phyloP scores from a whole-genome alignment of 192 early-diverging fungal genomes.

The Funneliformis geosporum region DNA sequence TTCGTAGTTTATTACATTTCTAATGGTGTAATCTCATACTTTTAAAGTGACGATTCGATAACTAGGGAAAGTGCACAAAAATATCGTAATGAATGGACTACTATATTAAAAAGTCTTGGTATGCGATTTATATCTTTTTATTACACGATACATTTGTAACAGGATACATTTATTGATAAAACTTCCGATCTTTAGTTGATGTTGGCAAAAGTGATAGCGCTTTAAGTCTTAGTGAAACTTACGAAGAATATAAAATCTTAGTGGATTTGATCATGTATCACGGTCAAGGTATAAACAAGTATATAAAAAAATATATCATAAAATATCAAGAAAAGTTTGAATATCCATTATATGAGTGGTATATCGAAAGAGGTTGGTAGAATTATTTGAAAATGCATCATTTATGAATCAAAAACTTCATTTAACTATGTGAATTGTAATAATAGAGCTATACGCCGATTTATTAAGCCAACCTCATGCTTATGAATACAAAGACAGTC shows the following conservation, averaged over 20 bases:
- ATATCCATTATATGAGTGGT: constrained; percentile 28
- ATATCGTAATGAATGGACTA: constrained; percentile 6
- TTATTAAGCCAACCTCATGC: constrained; percentile 5
- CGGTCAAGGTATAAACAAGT: background rate
- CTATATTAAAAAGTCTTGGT: constrained; percentile 23
- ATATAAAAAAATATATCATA: constrained; percentile 10
- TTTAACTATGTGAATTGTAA: background rate
- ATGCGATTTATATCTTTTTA: background rate
- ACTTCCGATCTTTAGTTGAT: background rate
- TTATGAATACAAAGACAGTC: background rate
- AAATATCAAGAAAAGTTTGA: constrained; percentile 33
- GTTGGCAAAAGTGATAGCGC: constrained; percentile 19
- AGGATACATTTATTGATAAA: background rate
- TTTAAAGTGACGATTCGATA: constrained; percentile 8
- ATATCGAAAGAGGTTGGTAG: constrained; percentile 29
- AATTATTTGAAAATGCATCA: background rate
- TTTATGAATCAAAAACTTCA: background rate
- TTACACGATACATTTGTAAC: background rate
- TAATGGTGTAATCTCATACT: background rate
- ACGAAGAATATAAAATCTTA: constrained; percentile 23
- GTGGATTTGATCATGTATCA: constrained; percentile 20
- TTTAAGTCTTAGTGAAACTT: constrained; percentile 23
- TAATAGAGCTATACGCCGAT: constrained; percentile 3
- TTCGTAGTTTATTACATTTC: background rate
- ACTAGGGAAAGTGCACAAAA: background rate